Evolutionary conservation across 352 stramenopile species (phyloP), one percentile per base, ranked within the genome.

Genomic region (Thraustochytrium sp.): DNA sequence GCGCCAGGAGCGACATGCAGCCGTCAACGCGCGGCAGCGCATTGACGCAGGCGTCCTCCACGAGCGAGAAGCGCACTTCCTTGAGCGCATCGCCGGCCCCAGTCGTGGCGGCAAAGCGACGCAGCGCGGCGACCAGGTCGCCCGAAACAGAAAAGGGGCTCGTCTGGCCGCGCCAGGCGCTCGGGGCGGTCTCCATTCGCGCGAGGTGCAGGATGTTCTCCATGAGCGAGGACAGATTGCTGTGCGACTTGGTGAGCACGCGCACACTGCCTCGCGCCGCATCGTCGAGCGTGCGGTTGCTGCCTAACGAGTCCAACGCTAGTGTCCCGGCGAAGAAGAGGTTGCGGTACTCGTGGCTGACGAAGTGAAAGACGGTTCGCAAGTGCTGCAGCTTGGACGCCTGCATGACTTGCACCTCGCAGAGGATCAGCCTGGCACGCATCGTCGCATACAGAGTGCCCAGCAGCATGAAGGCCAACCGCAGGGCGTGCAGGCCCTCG

Each of bases 301-400:
- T 72, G 16, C 26, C 46, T 16, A 72, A 31, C 59, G 59, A 72
- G 36, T 72, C 59, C 13, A 72, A 31, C 40, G 59, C 59, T 5
- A 72, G 26, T 9, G 59, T 44, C 42, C 59, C 59, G 13, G 59
- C 59, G 26, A 72, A 72, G 2, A 72, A 72, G 2, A 44, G 59
- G 9, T 72, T 72, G 59, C 59, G 59, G 26, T 72, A 72, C 40
- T 72, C 59, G 26, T 72, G 59, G 36, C 59, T 72, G 34, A 72
- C 59, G 46, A 72, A 72, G 36, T 72, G 59, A 44, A 72, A 72
- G 34, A 72, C 40, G 8, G 59, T 72, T 26, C 59, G 34, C 29
- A 72, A 26, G 46, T 72, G 34, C 8, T 44, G 42, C 18, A 72
- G 26, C 9, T 72, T 72, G 40, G 36, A 49, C 16, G 13, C 26